Percentiles rank a stretch among this genome's conserved stretches.
These are phyloP conservation scores for Stachybotrys elegans DNA, from an alignment of 2,329 filamentous ascomycete genomes.

Conservation along the genomic window DNA sequence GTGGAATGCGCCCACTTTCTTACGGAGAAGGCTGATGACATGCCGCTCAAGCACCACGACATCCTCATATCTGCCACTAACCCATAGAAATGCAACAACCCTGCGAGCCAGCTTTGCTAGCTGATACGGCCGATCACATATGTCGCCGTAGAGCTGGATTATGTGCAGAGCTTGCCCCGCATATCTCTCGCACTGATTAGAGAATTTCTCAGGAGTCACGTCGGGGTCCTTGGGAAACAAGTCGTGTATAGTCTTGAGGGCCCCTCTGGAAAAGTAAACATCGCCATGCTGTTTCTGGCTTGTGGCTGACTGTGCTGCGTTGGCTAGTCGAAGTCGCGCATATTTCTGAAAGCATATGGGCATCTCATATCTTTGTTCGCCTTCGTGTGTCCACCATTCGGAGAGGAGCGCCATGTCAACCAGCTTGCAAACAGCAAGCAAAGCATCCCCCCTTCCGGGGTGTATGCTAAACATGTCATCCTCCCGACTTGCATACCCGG, in stretches of 20 bases:
- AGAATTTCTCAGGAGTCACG: conserved; percentile 11
- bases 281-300: conserved; percentile 1
- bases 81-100: conserved; percentile 6
- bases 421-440: conserved; percentile 21
- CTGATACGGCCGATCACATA: conserved; percentile 9
- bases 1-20: too few relatives aligned
- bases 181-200: conserved; percentile 19
- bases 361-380: conserved; percentile 19
- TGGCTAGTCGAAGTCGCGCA: conserved; percentile 11
- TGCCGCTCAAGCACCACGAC: too few relatives aligned
- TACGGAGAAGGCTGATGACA: not conserved
- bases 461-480: conserved; percentile 7
- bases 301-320: not conserved
- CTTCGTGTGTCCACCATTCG: conserved; percentile 4
- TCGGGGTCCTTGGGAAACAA: conserved; percentile 12
- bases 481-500: not conserved
- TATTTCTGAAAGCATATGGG: conserved; percentile 25
- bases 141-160: conserved; percentile 16
- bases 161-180: conserved; percentile 20
- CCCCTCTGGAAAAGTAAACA: conserved; percentile 15
- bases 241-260: conserved; percentile 13
- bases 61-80: too few relatives aligned
- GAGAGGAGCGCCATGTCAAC: conserved; percentile 27
- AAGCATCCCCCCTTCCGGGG: too few relatives aligned
- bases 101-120: conserved; percentile 8